Conservation (phyloP, 495 filamentous ascomycete genomes). For the Aspergillus affinis region DNA sequence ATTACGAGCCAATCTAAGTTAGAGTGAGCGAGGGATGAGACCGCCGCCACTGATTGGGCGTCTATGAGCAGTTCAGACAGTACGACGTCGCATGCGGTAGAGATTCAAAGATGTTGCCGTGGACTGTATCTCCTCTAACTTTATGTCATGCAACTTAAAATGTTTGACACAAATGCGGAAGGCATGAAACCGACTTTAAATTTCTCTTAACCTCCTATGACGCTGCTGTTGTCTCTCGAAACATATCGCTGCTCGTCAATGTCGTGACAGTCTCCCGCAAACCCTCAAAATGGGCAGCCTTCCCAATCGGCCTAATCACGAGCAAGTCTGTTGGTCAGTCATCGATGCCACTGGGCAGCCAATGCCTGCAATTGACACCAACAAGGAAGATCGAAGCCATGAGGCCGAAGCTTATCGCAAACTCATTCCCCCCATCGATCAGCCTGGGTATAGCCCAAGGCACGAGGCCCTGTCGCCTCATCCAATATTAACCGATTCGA, state of each 20-base stretch:
- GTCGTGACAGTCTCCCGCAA: not conserved
- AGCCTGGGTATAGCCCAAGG: not conserved
- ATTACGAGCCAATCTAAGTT: too few species aligned
- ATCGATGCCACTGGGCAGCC: not conserved
- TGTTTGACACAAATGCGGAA: too few species aligned
- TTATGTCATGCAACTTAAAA: too few species aligned
- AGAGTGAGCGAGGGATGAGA: too few species aligned
- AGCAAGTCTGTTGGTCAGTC: constrained; percentile 9
- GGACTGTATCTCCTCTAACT: too few species aligned
- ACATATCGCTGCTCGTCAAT: not conserved
- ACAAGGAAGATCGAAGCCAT: not conserved
- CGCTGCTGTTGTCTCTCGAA: too few species aligned
- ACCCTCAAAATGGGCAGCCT: constrained; percentile 11
- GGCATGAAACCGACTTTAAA: too few species aligned
- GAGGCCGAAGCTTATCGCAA: not conserved
- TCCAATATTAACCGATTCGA: constrained; percentile 2
- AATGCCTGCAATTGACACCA: not conserved
- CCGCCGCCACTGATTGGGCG: too few species aligned
- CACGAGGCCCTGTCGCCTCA: constrained; percentile 8
- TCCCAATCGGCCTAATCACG: not conserved
- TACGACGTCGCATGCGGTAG: too few species aligned
- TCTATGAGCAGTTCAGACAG: too few species aligned
- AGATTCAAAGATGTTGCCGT: too few species aligned
- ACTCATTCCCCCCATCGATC: not conserved
- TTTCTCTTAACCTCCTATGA: too few species aligned